These are phyloP conservation scores for Isoetes taiwanensis DNA, from an alignment of 75 land plant species.

Conservation along the genomic window DNA sequence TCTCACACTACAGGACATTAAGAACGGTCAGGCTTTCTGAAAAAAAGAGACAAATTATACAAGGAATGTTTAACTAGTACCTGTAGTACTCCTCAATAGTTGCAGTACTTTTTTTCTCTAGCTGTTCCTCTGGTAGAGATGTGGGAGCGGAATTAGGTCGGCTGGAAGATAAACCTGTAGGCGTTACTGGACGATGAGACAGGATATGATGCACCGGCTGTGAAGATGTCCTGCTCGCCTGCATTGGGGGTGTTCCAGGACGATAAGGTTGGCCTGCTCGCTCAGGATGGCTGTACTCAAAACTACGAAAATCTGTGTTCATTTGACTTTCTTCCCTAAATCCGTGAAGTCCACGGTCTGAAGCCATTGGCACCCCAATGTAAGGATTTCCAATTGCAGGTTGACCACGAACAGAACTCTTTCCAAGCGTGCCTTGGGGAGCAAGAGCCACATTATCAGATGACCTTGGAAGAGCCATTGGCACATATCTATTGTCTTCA, in stretches of 20 bases:
- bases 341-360: no score
- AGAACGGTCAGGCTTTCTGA: background rate
- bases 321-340: no score
- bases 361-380: background rate
- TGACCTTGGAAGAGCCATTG: no score
- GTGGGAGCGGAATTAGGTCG: slow-evolving; percentile 17
- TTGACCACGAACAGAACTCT: background rate
- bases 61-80: slow-evolving; percentile 20
- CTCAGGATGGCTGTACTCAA: no score
- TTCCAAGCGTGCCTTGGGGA: no score
- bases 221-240: background rate
- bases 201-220: background rate
- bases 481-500: no score
- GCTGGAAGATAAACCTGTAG: slow-evolving; percentile 5
- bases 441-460: no score
- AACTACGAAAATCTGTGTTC: no score
- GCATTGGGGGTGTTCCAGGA: no score
- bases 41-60: background rate
- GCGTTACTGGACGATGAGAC: slow-evolving; percentile 2
- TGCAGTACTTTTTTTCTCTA: slow-evolving; percentile 38
- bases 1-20: slow-evolving; percentile 47
- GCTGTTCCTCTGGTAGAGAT: slow-evolving; percentile 35
- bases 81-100: slow-evolving; percentile 83
- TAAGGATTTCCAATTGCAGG: background rate
- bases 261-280: no score